These are phyloP conservation scores for Malus asiatica DNA, from an alignment of 306 rosid genomes.

Conservation along the genomic window DNA sequence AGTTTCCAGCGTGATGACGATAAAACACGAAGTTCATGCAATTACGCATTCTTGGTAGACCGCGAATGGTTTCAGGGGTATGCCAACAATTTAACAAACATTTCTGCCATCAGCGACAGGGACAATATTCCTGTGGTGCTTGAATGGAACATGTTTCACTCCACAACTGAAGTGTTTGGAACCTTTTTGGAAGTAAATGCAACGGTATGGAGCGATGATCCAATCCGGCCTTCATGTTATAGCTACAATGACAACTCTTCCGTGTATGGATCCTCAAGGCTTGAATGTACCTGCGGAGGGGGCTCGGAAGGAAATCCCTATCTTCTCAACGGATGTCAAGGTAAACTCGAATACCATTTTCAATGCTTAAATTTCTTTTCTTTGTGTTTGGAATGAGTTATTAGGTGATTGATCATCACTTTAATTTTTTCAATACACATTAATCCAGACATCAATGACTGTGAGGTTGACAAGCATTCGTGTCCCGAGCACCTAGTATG, in stretches of 20 bases:
- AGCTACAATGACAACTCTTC: background rate
- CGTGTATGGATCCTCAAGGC: background rate
- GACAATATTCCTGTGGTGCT: background rate
- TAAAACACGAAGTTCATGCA: background rate
- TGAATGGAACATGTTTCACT: background rate
- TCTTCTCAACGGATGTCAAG: slow-evolving; percentile 8
- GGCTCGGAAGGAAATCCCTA: slow-evolving; percentile 18
- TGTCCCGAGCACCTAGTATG: background rate
- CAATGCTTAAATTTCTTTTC: background rate
- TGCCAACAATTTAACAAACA: background rate
- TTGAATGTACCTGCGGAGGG: background rate
- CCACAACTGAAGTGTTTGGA: background rate
- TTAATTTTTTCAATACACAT: background rate
- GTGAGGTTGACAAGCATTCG: accelerated
- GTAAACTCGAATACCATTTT: background rate
- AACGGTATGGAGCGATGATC: accelerated
- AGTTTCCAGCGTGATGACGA: background rate
- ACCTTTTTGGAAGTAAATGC: background rate
- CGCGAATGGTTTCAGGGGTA: background rate
- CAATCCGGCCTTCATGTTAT: accelerated
- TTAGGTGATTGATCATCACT: background rate
- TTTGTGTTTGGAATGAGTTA: background rate
- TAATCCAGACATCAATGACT: background rate
- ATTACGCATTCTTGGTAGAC: background rate
- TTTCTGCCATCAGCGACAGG: background rate